Conservation (phyloP, 2,329 filamentous ascomycete species). For the Byssochlamys sp. region DNA sequence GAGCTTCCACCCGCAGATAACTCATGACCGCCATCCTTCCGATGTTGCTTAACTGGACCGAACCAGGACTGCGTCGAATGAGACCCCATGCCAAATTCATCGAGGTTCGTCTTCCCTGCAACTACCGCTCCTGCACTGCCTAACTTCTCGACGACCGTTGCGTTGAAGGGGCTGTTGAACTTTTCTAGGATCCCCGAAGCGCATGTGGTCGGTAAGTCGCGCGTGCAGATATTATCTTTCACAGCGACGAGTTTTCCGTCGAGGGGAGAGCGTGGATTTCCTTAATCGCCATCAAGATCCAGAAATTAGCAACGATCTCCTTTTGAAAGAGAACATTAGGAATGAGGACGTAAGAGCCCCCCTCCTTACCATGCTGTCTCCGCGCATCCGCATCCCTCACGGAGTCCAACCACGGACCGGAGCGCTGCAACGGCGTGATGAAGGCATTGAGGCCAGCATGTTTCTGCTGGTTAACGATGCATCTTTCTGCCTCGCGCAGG, state of each 20-base stretch:
- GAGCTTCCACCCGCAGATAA: constrained; percentile 79
- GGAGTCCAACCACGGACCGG: constrained; percentile 25
- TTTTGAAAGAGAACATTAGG: no score
- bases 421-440: constrained; percentile 27
- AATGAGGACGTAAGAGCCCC: neutral
- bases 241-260: constrained; percentile 49
- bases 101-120: constrained; percentile 79
- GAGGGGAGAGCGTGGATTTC: constrained; percentile 25
- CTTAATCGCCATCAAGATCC: constrained; percentile 11
- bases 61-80: constrained; percentile 61
- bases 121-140: constrained; percentile 53
- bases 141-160: constrained; percentile 66
- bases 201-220: constrained; percentile 65
- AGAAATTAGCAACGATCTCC: neutral
- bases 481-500: constrained; percentile 36
- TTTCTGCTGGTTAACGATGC: constrained; percentile 31
- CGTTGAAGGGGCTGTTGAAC: constrained; percentile 68
- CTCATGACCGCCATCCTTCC: constrained; percentile 27
- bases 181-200: constrained; percentile 63
- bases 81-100: constrained; percentile 93
- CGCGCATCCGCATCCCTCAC: constrained; percentile 30
- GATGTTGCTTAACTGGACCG: constrained; percentile 52
- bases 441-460: constrained; percentile 31
- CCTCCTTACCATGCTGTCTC: constrained; percentile 22
- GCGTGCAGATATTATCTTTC: constrained; percentile 69